Base-by-base conservation (phyloP, 345 rosid genomes). In the Erodium maritimum region DNA sequence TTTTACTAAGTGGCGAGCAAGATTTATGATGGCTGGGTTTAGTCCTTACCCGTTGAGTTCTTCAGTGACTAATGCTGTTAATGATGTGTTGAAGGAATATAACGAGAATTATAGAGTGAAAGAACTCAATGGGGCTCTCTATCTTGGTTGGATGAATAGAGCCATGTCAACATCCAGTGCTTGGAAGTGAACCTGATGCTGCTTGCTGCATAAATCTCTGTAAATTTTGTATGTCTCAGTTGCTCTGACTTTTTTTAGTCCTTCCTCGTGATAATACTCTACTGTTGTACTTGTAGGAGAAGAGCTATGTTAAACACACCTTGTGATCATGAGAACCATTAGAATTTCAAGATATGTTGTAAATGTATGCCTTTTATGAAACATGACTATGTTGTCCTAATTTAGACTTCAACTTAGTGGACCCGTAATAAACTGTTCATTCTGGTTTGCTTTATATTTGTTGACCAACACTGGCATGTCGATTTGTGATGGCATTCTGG, bases 101-200 rank as follows among this genome's bases (percentile, higher is more conserved):
- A 20, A 63, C 23, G 51, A 55, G 59, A 75, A 69, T 37, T 78
- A 65, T n/a, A 68, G 68, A 55, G 54, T 72, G 4, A 63, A 67
- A 55, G 79, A 69, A 65, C 58, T 61, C 61, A 77, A 78, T 57
- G 75, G 77, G 21, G 79, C 62, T 17, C 61, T 75, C 8, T 78
- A 67, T 23, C 79, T 78, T 12, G 22, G 71, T 25, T 78, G 82
- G 82, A 54, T 37, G 62, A 67, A 67, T 37, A 75, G 79, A 25
- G 59, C 59, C 19, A 69, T 78, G 82, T 67, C 57, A 12, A 69
- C 79, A 19, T 64, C 75, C 57, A 75, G 79, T 46, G 82, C 79
- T 21, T 78, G 82, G 82, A 66, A 71, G 61, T 75, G 82, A 58
- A 22, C 4, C 57, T 7, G 18, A 50, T 5, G 64, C 45, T 52